Evolutionary conservation across 495 filamentous ascomycete species (phyloP), one percentile per base, ranked within the genome.

Genomic region (Entonaema liquescens): DNA sequence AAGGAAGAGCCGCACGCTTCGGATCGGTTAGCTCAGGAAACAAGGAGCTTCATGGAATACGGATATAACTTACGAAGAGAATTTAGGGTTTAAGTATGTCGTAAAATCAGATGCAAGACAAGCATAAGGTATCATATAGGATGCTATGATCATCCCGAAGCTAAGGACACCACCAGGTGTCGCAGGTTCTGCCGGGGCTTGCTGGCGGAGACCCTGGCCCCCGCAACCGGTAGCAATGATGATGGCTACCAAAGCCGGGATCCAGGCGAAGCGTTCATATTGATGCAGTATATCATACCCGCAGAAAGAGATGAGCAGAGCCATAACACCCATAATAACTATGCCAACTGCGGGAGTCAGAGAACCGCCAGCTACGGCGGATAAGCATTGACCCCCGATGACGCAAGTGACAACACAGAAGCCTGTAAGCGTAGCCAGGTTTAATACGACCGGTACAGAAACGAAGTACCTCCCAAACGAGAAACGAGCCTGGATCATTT

Each of bases 241-340:
- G 38, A 89, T 81, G 12, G 86, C 82, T 25, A 89, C 80, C 29
- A 87, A 64, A 21, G 82, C 82, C 11, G 83, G 79, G 71, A 87
- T 83, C 88, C 88, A 90, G 15, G 88, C 86, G 59, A 83, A 90
- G 47, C 86, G 83, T 79, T 90, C 88, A 65, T 87, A 90, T 11
- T 83, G 68, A 71, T 90, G 83, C 31, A 91, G 82, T 1, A 85
- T 80, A 3, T 80, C 79, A 59, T 87, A 84, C 25, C 89, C 89
- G 72, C 88, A 84, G 71, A 89, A 87, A 11, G 85, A 86, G 65
- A 90, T 83, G 44, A 87, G 59, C 35, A 90, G 80, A 50, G 82
- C 78, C 40, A 90, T 67, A 33, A 88, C 71, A 4, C 78, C 77
- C 19, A 84, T 84, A 65, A 88, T 84, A 72, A 86, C 79, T 62